phyloP scores from a whole-genome alignment of 306 rosid genomes.

The Malus orientalis region DNA sequence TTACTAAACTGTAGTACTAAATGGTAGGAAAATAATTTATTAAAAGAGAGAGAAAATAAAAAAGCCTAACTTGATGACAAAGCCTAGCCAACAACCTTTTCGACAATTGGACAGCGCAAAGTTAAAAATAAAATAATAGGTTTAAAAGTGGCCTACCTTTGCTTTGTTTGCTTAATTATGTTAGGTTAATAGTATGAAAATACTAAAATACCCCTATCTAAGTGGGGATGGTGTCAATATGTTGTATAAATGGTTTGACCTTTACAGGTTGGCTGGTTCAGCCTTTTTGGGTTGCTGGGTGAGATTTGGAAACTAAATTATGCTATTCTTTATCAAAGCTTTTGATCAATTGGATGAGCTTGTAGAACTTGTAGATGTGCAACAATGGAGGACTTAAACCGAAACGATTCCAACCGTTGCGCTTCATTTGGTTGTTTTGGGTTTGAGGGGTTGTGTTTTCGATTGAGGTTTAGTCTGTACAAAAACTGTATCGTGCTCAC shows the following conservation, averaged over 20 bases:
- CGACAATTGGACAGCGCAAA: slow-evolving; percentile 11
- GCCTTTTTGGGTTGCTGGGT: not conserved
- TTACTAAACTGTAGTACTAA: too few relatives aligned
- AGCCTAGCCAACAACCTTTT: slow-evolving; percentile 56
- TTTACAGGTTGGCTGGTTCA: slow-evolving; percentile 39
- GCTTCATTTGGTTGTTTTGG: not conserved
- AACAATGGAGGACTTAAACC: not conserved
- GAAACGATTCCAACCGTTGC: not conserved
- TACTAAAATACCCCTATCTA: slow-evolving; percentile 10
- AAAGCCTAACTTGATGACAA: slow-evolving; percentile 39
- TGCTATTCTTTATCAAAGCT: not conserved
- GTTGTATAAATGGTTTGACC: not conserved
- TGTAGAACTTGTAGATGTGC: not conserved
- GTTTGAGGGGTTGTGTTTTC: too few relatives aligned
- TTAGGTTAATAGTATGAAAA: slow-evolving; percentile 1
- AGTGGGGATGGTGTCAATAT: slow-evolving; percentile 1
- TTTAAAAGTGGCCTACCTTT: slow-evolving; percentile 1
- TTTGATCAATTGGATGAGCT: not conserved
- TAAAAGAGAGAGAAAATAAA: not conserved
- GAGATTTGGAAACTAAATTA: not conserved
- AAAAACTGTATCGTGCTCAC: too few relatives aligned
- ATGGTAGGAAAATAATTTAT: not conserved
- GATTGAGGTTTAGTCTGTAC: too few relatives aligned
- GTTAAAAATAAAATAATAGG: not conserved
- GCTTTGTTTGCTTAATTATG: slow-evolving; percentile 28